Base-by-base conservation (phyloP, 192 early-diverging fungal species). In the Coemansia sp. region DNA sequence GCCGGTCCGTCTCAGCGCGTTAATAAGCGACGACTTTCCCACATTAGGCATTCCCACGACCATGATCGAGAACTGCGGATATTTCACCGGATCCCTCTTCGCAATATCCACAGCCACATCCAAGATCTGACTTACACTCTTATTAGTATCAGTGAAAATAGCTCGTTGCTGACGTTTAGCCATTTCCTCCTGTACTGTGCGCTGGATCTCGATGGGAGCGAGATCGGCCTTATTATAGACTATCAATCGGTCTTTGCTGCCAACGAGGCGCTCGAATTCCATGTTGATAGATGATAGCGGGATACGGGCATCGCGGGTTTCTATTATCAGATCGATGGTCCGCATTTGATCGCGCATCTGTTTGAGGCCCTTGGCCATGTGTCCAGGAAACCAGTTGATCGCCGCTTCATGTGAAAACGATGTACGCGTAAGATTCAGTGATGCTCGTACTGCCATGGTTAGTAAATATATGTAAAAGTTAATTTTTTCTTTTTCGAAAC, bases 11-110 rank as follows among this genome's bases (percentile, higher is more conserved):
- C 97, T 85, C 64, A 98, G 75, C 2, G 94, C 87, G 70, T 98
- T 98, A 66, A 96, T 94, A 55, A 98, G 67, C 27, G 95, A 91
- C 1, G 94, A 95, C 72, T 98, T 98, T 11, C 97, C 97, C 57
- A 98, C 97, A 82, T 98, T 98, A 5, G 97, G 97, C 88, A 97
- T 91, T 6, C 97, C 97, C 3, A 97, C 92, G 2, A 98, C 87
- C 81, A 98, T 92, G 20, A 95, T 83, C 12, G 74, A 69, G 46
- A 75, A 63, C 68, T 83, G 70, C 38, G 72, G 73, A 52, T 70
- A 83, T 67, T 62, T 71, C 6, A 80, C 68, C 0, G 82, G 85
- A 24, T 87, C 81, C 4, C 64, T 66, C 44, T 68, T 72, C 4
- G 76, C 69, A 41, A 87, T 79, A 67, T 85, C 82, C 11, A 90